Conservation (phyloP, 192 early-diverging fungal species). For the Linderina pennispora region DNA sequence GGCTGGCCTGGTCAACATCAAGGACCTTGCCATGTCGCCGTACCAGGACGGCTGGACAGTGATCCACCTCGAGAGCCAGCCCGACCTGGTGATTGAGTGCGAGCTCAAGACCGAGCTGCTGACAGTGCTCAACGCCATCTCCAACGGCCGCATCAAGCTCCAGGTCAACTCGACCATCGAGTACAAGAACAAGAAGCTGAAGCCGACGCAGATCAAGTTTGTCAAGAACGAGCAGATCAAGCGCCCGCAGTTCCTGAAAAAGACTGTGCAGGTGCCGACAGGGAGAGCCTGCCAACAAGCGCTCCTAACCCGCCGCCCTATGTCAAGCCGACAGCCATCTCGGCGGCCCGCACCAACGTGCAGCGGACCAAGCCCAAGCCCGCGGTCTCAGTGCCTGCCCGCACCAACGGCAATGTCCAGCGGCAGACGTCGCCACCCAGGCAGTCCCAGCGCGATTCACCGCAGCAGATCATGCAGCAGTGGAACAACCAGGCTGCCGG, state of each 20-base stretch:
- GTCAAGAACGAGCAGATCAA: conserved; percentile 58
- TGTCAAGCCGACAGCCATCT: too few relatives aligned
- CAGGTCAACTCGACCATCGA: conserved; percentile 54
- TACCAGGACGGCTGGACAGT: conserved; percentile 71
- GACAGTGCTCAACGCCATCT: conserved; percentile 53
- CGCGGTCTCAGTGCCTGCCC: neutral
- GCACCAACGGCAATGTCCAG: conserved; percentile 12
- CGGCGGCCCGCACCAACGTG: too few relatives aligned
- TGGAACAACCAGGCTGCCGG: neutral
- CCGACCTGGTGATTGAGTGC: conserved; percentile 61
- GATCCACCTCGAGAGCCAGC: conserved; percentile 49
- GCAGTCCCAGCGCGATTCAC: neutral
- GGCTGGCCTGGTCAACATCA: conserved; percentile 50
- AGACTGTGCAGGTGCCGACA: conserved; percentile 54
- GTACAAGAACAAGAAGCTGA: conserved; percentile 68
- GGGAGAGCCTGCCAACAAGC: too few relatives aligned
- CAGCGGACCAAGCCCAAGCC: neutral
- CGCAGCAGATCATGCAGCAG: conserved; percentile 1
- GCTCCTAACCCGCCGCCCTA: conserved; percentile 47
- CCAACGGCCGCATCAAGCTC: conserved; percentile 52
- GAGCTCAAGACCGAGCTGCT: conserved; percentile 70
- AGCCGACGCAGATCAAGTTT: conserved; percentile 67
- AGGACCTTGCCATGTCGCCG: conserved; percentile 58
- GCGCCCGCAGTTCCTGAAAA: conserved; percentile 58
- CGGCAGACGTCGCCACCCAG: neutral